Conservation (phyloP, 257 asterid species). For the Salvia splendens region DNA sequence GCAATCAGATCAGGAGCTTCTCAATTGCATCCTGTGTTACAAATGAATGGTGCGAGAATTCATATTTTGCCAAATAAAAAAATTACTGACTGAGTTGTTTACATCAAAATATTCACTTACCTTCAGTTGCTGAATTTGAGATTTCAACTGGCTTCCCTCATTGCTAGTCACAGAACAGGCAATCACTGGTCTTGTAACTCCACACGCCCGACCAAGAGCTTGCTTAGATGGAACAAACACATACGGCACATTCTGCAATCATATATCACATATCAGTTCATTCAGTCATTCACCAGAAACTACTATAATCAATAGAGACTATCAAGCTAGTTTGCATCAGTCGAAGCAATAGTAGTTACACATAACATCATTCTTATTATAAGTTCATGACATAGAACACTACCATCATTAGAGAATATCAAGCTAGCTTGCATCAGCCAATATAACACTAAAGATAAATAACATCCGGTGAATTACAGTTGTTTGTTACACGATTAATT, state of each 20-base stretch:
- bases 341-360: neutral
- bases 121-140: slow-evolving; percentile 84
- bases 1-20: slow-evolving; percentile 46
- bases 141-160: slow-evolving; percentile 84
- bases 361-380: neutral
- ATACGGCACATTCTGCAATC: slow-evolving; percentile 63
- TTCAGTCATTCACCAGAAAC: neutral
- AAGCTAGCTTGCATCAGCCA: neutral
- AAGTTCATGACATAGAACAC: neutral
- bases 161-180: slow-evolving; percentile 88
- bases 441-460: neutral
- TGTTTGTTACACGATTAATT: neutral
- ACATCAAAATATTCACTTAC: slow-evolving; percentile 28
- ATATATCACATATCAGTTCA: neutral
- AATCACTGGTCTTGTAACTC: slow-evolving; percentile 88
- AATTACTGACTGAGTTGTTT: neutral
- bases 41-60: neutral
- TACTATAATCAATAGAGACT: neutral
- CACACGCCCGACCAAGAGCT: slow-evolving; percentile 94
- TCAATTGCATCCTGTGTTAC: slow-evolving; percentile 44
- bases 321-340: no score
- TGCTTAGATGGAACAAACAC: slow-evolving; percentile 77
- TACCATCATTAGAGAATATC: neutral
- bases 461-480: neutral
- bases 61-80: neutral